Evolutionary conservation across 768 basidiomycete species (phyloP), one percentile per base, ranked within the genome.

Genomic region (Termitomyces sp.): DNA sequence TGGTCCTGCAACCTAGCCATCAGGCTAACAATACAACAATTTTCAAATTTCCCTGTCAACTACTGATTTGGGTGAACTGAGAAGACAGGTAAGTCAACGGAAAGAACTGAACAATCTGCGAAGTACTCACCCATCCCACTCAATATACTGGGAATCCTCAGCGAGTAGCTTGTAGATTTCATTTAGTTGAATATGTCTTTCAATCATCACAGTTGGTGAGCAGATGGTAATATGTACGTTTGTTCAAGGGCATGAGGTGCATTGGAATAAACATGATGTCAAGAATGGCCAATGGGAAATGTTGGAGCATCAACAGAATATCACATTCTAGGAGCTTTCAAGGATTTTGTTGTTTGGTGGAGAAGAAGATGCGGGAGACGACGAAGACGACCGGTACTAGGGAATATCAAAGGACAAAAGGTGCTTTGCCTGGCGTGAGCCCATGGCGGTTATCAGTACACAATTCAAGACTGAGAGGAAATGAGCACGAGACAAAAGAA

Each of bases 211-310:
- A 60, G 79, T 84, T 3, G 87, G 85, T 63, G 81, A 83, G 48
- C 86, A 86, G 60, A 92, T 78, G 46, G 79, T 75, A 38, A 87
- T 78, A 28, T 73, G 72, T n/a, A 28, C 73, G 72, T n/a, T 79
- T 73, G 63, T 90, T 87, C 45, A 81, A 63, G 7, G 89, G 85
- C 18, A 81, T 79, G 50, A 91, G 76, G 55, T 79, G 78, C 61
- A 93, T 75, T 15, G 84, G 81, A 59, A 90, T 80, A 57, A 89
- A 82, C 32, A 92, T 78, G 39, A 90, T 79, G 72, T 92, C 91
- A 48, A 84, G 77, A n/a, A 32, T 91, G 91, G 20, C 89, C 91
- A 57, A 91, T 79, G 7, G 90, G 82, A 44, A 75, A 68, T n/a
- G 78, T 74, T 33, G 90, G 88, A 0, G 79, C 66, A 62, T 81